Conservation (phyloP, 352 stramenopile species). For the Phytophthora foliorum region DNA sequence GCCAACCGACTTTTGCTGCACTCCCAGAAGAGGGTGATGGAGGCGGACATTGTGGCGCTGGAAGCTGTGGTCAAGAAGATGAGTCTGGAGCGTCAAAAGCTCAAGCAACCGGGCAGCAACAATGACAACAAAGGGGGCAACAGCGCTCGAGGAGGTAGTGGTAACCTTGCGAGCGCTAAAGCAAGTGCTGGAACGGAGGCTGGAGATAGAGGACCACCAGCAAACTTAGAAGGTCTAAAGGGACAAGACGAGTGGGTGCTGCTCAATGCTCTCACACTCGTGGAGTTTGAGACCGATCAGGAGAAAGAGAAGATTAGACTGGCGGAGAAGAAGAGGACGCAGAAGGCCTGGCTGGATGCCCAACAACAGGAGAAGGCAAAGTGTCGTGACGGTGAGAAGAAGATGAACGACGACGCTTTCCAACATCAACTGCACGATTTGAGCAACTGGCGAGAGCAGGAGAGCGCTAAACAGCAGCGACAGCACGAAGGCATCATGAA, state of each 20-base stretch:
- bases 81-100: constrained; percentile 56
- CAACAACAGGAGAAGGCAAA: constrained; percentile 62
- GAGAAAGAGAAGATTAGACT: constrained; percentile 48
- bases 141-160: constrained; percentile 8
- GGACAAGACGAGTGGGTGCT: constrained; percentile 79
- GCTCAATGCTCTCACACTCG: constrained; percentile 76
- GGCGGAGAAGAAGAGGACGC: constrained; percentile 64
- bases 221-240: constrained; percentile 41
- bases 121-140: constrained; percentile 8
- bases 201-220: constrained; percentile 23
- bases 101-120: constrained; percentile 17
- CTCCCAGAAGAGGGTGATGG: constrained; percentile 57
- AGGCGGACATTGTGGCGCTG: constrained; percentile 70
- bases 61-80: constrained; percentile 76
- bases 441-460: constrained; percentile 57
- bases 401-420: constrained; percentile 43
- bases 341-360: constrained; percentile 72
- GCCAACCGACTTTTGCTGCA: constrained; percentile 63
- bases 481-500: constrained; percentile 59
- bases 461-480: constrained; percentile 61
- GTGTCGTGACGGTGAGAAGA: constrained; percentile 42
- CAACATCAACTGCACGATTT: constrained; percentile 59
- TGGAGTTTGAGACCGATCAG: constrained; percentile 75
- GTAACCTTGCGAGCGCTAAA: neutral
- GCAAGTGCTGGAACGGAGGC: constrained; percentile 14